Evolutionary conservation across 2,329 filamentous ascomycete genomes (phyloP).

Genomic region (Rhytidhysteron rufulum): DNA sequence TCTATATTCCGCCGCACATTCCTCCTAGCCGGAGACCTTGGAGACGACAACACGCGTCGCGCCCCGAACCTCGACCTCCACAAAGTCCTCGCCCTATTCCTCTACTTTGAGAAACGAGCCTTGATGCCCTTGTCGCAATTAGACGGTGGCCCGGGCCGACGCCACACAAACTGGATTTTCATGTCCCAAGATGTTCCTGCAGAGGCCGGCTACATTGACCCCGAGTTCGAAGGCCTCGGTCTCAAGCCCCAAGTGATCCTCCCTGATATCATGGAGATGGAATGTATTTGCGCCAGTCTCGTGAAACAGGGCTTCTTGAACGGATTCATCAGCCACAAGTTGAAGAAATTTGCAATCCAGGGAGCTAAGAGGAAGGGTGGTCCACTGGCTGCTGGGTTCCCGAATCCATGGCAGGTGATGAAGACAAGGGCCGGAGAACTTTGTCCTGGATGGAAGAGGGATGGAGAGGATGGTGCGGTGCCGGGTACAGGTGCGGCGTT

Average conservation of each 20-base stretch:
- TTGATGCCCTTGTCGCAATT: conserved; percentile 25
- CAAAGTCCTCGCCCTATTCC: conserved; percentile 62
- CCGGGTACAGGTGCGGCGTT: conserved; percentile 10
- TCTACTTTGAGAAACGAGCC: conserved; percentile 59
- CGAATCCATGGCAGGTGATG: conserved; percentile 67
- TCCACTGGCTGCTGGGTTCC: conserved; percentile 69
- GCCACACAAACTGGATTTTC: conserved; percentile 42
- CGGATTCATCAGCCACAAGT: conserved; percentile 77
- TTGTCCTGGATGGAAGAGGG: conserved; percentile 72
- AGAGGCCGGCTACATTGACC: conserved; percentile 36
- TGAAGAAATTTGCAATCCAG: conserved; percentile 74
- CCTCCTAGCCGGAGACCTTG: conserved; percentile 70
- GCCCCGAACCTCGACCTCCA: conserved; percentile 72
- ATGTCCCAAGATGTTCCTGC: conserved; percentile 50
- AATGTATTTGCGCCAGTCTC: conserved; percentile 71
- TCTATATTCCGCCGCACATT: conserved; percentile 76
- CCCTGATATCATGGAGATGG: conserved; percentile 63
- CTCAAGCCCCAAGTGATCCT: conserved; percentile 26
- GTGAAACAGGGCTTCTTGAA: conserved; percentile 76
- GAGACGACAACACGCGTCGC: conserved; percentile 54
- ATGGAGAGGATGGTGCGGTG: conserved; percentile 18
- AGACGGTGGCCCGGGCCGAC: conserved; percentile 30
- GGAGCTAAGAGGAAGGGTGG: conserved; percentile 58
- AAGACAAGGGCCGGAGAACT: conserved; percentile 57
- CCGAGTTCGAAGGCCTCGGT: conserved; percentile 41